Evolutionary conservation across 805 yeast species (phyloP).

Genomic region (Yarrowia yakushimensis): DNA sequence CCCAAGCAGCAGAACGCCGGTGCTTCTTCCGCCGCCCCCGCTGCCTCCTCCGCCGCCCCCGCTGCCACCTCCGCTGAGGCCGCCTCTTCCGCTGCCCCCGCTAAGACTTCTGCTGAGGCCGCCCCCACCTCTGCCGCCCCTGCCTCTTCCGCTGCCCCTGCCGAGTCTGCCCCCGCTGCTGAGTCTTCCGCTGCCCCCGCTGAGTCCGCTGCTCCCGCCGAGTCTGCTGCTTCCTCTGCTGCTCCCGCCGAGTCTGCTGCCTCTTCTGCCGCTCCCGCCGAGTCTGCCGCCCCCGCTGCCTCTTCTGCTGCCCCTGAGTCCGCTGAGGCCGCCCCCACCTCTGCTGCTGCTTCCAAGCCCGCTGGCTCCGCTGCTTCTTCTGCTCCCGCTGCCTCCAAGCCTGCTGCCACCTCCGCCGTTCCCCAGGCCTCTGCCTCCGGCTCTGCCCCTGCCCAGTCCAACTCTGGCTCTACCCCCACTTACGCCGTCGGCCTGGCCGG

Average conservation of each 20-base stretch:
- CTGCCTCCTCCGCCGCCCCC: not conserved
- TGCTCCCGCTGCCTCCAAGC: not conserved
- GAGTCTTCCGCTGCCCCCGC: not conserved
- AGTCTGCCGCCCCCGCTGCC: no score
- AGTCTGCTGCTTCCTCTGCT: slow-evolving; percentile 6
- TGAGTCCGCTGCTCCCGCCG: not conserved
- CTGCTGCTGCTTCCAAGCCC: not conserved
- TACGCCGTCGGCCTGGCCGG: slow-evolving; percentile 1
- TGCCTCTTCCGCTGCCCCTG: not conserved
- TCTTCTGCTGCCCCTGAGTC: not conserved
- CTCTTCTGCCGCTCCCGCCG: not conserved
- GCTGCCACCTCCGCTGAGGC: not conserved
- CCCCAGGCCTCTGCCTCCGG: slow-evolving; percentile 6
- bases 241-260: not conserved
- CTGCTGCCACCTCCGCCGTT: not conserved
- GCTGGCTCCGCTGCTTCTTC: not conserved
- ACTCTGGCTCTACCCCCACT: slow-evolving; percentile 5
- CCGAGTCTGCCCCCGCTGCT: not conserved
- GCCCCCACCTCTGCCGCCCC: not conserved
- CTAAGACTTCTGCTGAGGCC: not conserved
- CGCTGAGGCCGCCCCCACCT: not conserved
- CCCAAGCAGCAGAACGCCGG: slow-evolving; percentile 9
- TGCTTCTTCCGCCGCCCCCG: not conserved
- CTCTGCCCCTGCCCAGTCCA: slow-evolving; percentile 21
- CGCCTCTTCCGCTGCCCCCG: not conserved